Evolutionary conservation across 352 stramenopile species (phyloP), one percentile per base, ranked within the genome.

Genomic region (Thalassiosira livingstoniorum): DNA sequence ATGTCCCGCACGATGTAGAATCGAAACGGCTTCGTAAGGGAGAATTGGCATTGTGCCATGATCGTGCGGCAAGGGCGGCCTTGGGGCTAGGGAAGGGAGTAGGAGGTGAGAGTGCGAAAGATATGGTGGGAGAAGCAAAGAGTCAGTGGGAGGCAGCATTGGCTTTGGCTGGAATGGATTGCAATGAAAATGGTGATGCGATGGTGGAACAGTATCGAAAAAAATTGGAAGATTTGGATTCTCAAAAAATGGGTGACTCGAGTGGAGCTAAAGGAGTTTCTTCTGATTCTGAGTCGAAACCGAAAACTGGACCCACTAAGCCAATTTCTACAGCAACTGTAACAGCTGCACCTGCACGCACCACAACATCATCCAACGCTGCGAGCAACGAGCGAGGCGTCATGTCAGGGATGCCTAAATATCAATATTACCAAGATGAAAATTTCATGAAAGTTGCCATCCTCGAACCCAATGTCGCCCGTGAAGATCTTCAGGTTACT

Each of bases 371-470:
- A 47, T 43, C 66, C 25, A 31, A 47, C 11, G 11, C 35, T 31
- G 29, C 42, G 25, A 66, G 55, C 13, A 31, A 64, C 54, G 62
- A 45, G 35, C 63, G 23, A 29, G 62, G 35, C 1, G 51, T 81
- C 39, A 67, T 73, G 62, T 62, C 58, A 0, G 37, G 62, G 32
- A 91, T 87, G 57, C 88, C 90, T 5, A 95, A 94, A 72, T 95
- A 95, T 80, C 92, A 95, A 74, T 95, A 94, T 69, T 95, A 94
- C 51, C 92, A 95, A 75, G 84, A 82, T 35, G 83, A 93, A 34
- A 86, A 83, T 7, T 81, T 90, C 66, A 88, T 95, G 78, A 95
- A 91, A 51, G 90, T 95, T 67, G 80, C 82, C 32, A 91, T 95
- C 57, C 78, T 93, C 3, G 92, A 93, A 82, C 70, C 85, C 0